A percentile compares a stretch with the other conserved stretches of the same genome.
Evolutionary conservation across 345 rosid species (phyloP).

Genomic region (Turnera subulata): DNA sequence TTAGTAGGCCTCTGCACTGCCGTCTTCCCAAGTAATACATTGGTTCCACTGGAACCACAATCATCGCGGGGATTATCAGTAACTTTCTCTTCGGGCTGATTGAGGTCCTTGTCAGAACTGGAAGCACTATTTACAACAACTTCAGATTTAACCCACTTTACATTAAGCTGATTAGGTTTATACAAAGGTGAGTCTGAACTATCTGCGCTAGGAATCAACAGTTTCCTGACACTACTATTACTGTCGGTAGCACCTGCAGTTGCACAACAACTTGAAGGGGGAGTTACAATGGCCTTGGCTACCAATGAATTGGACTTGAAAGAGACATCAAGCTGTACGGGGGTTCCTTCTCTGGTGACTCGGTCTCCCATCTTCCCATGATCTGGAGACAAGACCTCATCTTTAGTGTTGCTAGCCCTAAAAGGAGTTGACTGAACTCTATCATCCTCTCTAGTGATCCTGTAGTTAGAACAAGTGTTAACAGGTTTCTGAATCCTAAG

Average conservation of each 20-base stretch:
- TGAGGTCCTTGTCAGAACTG: slow-evolving; percentile 28
- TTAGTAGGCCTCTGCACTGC: slow-evolving; percentile 17
- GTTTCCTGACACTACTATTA: slow-evolving; percentile 51
- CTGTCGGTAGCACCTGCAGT: slow-evolving; percentile 36
- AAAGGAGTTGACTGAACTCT: slow-evolving; percentile 36
- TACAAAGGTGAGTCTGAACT: slow-evolving; percentile 17
- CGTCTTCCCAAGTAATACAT: slow-evolving; percentile 21
- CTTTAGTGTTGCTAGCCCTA: slow-evolving; percentile 19
- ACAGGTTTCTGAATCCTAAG: slow-evolving; percentile 66
- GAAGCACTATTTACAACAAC: slow-evolving; percentile 22
- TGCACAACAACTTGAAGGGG: slow-evolving; percentile 34
- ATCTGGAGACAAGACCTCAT: slow-evolving; percentile 45
- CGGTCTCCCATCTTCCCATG: slow-evolving; percentile 33
- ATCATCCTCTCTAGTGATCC: slow-evolving; percentile 58
- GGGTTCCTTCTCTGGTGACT: slow-evolving; percentile 42
- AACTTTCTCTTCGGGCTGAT: slow-evolving; percentile 30
- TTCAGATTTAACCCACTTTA: slow-evolving; percentile 19
- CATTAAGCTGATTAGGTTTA: slow-evolving; percentile 24
- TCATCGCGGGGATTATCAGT: slow-evolving; percentile 13
- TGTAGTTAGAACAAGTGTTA: slow-evolving; percentile 34
- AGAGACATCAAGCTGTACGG: slow-evolving; percentile 81
- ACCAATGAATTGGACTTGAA: slow-evolving; percentile 77
- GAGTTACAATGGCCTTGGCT: slow-evolving; percentile 58
- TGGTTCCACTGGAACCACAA: slow-evolving; percentile 24
- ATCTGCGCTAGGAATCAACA: slow-evolving; percentile 27